Conservation (phyloP, 1,284 basidiomycete species). For the Paramarasmius palmivorus region DNA sequence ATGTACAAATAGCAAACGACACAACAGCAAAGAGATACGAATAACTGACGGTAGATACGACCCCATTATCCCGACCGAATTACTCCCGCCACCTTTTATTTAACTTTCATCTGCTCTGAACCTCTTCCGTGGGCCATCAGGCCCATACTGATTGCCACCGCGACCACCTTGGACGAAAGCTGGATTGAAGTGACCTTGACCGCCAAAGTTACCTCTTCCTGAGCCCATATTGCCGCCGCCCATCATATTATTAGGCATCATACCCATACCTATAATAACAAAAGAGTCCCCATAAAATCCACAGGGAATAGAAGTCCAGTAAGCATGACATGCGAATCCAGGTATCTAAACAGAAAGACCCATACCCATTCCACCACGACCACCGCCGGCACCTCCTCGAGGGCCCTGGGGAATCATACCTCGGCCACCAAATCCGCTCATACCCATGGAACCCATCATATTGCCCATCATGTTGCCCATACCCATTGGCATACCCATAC, state of each 20-base stretch:
- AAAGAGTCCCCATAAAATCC: conserved; percentile 24
- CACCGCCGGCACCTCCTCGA: conserved; percentile 49
- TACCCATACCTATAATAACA: conserved; percentile 48
- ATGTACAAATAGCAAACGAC: too few species aligned
- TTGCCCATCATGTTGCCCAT: conserved; percentile 35
- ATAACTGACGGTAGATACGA: too few species aligned
- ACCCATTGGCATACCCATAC: conserved; percentile 33
- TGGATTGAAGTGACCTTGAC: conserved; percentile 69
- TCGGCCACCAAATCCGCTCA: conserved; percentile 47
- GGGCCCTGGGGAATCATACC: conserved; percentile 68
- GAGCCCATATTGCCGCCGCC: conserved; percentile 27
- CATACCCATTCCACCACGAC: conserved; percentile 48
- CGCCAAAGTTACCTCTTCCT: conserved; percentile 48
- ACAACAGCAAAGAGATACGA: too few species aligned
- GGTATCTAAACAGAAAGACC: conserved; percentile 42
- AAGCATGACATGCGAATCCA: conserved; percentile 39
- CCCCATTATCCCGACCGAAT: too few species aligned
- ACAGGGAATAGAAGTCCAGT: conserved; percentile 29
- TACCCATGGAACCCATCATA: conserved; percentile 48
- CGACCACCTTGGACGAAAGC: conserved; percentile 63
- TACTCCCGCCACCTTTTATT: background rate
- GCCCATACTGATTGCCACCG: conserved; percentile 39
- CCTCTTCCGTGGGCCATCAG: conserved; percentile 55
- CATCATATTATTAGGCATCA: conserved; percentile 43
- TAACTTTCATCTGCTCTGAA: conserved; percentile 30